Base-by-base conservation (phyloP, 2,329 filamentous ascomycete species). In the Colletotrichum shisoi region DNA sequence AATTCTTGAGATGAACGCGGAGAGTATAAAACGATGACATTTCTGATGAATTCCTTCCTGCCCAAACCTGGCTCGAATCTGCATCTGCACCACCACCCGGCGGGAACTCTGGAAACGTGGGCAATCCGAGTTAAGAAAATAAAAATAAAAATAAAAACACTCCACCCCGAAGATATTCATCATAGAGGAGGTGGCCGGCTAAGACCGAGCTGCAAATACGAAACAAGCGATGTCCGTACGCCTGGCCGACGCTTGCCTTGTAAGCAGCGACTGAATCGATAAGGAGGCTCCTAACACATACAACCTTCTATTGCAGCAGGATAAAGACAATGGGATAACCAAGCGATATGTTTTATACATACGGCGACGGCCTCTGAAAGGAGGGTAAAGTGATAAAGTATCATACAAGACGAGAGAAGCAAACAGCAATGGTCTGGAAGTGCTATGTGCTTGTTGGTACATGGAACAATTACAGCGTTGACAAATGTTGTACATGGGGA, bases 41-140 rank as follows among this genome's bases (percentile, higher is more conserved):
- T 45, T 62, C 58, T 69, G 53, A 69, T 70, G 61, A 71, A 48
- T 69, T 68, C 3, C 63, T 66, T 24, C 70, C 70, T 7, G 68
- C 60, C 70, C 67, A 69, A 12, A 59, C 45, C n/a, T 63, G 64
- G 9, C 42, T 27, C 12, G 63, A 34, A 40, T 34, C 3, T 49
- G 11, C 7, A 15, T 15, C 3, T 45, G 52, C 1, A 75, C 72
- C n/a, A 75, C 72, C n/a, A 70, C 63, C 1, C 53, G 56, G 56
- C 71, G 72, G 1, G 71, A 69, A 9, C 56, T 9, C 61, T 13
- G 15, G 58, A 76, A 76, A 37, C 63, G 62, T 1, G 75, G 74
- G 11, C 70, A 70, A 39, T 74, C 71, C 1, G 58, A 40, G 40
- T 37, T 57, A 31, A 59, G n/a, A n/a, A n/a, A n/a, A n/a, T n/a